These are phyloP conservation scores for Kwoniella pini DNA, from an alignment of 768 basidiomycete species.

Conservation along the genomic window DNA sequence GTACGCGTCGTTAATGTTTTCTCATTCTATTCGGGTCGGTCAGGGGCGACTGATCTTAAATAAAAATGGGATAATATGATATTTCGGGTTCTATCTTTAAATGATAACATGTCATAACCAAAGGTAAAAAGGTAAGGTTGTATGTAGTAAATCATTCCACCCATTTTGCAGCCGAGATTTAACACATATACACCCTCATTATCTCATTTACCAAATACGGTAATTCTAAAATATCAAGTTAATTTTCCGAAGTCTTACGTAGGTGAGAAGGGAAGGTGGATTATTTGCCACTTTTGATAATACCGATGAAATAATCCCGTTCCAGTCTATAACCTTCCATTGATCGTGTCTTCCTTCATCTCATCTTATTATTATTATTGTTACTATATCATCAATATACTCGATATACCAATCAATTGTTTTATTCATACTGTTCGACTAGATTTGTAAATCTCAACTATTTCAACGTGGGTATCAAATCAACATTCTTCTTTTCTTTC, in stretches of 20 bases:
- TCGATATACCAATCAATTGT: neutral
- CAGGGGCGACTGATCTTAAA: constrained; percentile 1
- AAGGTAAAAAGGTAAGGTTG: neutral
- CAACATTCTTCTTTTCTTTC: constrained; percentile 11
- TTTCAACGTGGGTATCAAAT: constrained; percentile 22
- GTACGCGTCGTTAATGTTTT: constrained; percentile 6
- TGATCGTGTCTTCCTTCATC: neutral
- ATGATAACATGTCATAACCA: neutral
- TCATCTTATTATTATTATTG: neutral
- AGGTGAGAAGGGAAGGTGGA: neutral
- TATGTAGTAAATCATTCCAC: neutral
- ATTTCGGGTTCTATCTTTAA: neutral
- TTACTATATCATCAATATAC: neutral
- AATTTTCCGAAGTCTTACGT: neutral
- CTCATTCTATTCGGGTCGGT: neutral
- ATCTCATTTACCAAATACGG: neutral
- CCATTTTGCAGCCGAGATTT: no score
- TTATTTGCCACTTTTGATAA: constrained; percentile 1
- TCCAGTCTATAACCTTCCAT: neutral
- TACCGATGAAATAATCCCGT: neutral
- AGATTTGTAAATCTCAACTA: neutral
- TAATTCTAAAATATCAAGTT: neutral
- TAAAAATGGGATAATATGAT: neutral
- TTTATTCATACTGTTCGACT: neutral
- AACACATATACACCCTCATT: neutral